Conservation (phyloP, 768 basidiomycete species). For the Phaeotremella skinneri region DNA sequence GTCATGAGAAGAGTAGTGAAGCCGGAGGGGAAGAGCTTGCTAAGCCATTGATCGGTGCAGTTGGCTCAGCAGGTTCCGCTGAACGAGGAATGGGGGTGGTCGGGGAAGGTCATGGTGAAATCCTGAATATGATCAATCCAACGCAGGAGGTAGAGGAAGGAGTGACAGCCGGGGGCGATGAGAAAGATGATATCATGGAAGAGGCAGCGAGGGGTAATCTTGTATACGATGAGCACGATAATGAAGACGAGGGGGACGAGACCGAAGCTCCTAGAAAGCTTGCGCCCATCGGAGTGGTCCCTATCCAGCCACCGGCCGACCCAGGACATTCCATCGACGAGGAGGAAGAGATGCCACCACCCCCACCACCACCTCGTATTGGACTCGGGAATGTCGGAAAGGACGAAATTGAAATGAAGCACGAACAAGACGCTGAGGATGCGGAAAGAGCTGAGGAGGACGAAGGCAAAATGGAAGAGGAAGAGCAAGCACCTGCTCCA, state of each 20-base stretch:
- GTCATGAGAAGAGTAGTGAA: background rate
- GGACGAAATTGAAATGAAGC: constrained; percentile 49
- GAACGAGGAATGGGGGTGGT: constrained; percentile 18
- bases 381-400: constrained; percentile 26
- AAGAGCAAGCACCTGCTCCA: constrained; percentile 33
- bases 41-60: constrained; percentile 22
- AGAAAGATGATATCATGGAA: constrained; percentile 31
- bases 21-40: constrained; percentile 1
- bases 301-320: constrained; percentile 35
- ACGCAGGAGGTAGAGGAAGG: constrained; percentile 33
- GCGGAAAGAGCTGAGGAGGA: constrained; percentile 5
- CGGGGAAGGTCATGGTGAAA: constrained; percentile 17
- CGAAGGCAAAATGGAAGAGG: constrained; percentile 28
- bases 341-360: constrained; percentile 12
- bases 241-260: constrained; percentile 5
- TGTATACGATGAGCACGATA: constrained; percentile 4
- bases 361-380: constrained; percentile 25
- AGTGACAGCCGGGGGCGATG: constrained; percentile 27
- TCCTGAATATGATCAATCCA: constrained; percentile 19
- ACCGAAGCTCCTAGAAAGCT: background rate
- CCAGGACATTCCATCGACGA: constrained; percentile 10
- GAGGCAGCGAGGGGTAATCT: constrained; percentile 25
- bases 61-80: constrained; percentile 17
- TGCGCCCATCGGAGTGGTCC: constrained; percentile 27
- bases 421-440: constrained; percentile 30